Conservation (phyloP, 768 basidiomycete species). For the Pisolithus albus region DNA sequence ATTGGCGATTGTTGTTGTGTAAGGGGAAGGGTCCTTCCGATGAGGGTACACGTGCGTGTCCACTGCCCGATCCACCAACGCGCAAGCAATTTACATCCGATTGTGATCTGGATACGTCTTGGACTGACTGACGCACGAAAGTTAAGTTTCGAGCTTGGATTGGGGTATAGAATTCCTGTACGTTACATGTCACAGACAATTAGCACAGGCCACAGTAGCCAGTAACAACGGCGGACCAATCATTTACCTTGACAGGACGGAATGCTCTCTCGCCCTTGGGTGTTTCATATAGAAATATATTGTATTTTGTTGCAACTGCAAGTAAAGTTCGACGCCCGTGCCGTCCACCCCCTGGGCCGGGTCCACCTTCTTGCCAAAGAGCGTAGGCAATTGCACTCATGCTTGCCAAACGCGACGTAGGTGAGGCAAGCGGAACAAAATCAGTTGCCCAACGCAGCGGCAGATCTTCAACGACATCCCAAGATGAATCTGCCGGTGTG, state of each 20-base stretch:
- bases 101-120: slow-evolving; percentile 41
- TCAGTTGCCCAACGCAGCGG: slow-evolving; percentile 85
- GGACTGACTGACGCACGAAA: slow-evolving; percentile 65
- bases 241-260: slow-evolving; percentile 66
- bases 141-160: slow-evolving; percentile 54
- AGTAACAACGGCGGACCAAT: background rate
- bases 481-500: slow-evolving; percentile 43
- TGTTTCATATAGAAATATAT: slow-evolving; percentile 72
- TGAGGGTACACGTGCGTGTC: slow-evolving; percentile 40
- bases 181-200: background rate
- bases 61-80: slow-evolving; percentile 13
- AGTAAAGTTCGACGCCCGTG: slow-evolving; percentile 48
- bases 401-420: slow-evolving; percentile 56
- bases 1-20: slow-evolving; percentile 17
- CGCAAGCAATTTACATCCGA: slow-evolving; percentile 33
- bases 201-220: background rate
- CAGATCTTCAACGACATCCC: slow-evolving; percentile 71
- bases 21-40: slow-evolving; percentile 31
- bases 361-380: slow-evolving; percentile 55
- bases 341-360: slow-evolving; percentile 36
- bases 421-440: slow-evolving; percentile 68
- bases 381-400: slow-evolving; percentile 59
- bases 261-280: slow-evolving; percentile 79
- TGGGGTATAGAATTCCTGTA: slow-evolving; percentile 80
- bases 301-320: slow-evolving; percentile 69